Evolutionary conservation across 2,329 filamentous ascomycete genomes (phyloP), one percentile per base, ranked within the genome.

Genomic region (Claviceps purpurea): DNA sequence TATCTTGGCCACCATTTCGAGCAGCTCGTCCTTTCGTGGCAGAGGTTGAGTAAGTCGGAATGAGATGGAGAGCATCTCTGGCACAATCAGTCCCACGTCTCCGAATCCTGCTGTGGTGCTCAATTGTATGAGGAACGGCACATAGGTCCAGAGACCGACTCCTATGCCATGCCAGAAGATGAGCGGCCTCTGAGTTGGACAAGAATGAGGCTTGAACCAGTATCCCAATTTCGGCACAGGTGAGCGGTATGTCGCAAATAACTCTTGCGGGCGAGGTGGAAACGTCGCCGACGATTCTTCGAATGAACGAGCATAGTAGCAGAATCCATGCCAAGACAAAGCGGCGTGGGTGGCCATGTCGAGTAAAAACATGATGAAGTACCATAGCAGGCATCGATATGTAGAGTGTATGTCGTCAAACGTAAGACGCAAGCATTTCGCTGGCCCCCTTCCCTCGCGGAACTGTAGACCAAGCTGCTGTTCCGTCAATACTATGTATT

Each of bases 121-220:
- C 41, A 86, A 64, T 49, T 75, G 72, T 38, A 65, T 62, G 1
- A 87, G 66, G 59, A 84, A 84, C 16, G 67, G 63, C 13, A 74
- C 68, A 58, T 87, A 85, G 0, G 81, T 76, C 61, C 77, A 77
- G 2, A 87, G 72, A 0, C 84, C 84, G 53, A 87, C 73, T 43
- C 84, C 82, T 48, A 87, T 85, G 16, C 84, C 84, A 58, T 87
- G 84, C 47, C 87, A 72, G 65, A 86, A 87, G 4, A 88, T 65
- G 7, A 87, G 65, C 0, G 84, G 84, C 0, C 77, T 65, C 50
- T 72, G 73, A 7, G 55, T 54, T 4, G 53, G 24, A 11, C 56
- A 56, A 1, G 78, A 78, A 60, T 87, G 83, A 5, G 79, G 78
- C 2, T 77, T 75, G 58, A 82, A 71, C 79, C 82, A 87, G 68